Percentiles rank a stretch among this genome's conserved stretches.
Evolutionary conservation across 805 yeast genomes (phyloP).

Genomic region (Candida coquimbonensis): DNA sequence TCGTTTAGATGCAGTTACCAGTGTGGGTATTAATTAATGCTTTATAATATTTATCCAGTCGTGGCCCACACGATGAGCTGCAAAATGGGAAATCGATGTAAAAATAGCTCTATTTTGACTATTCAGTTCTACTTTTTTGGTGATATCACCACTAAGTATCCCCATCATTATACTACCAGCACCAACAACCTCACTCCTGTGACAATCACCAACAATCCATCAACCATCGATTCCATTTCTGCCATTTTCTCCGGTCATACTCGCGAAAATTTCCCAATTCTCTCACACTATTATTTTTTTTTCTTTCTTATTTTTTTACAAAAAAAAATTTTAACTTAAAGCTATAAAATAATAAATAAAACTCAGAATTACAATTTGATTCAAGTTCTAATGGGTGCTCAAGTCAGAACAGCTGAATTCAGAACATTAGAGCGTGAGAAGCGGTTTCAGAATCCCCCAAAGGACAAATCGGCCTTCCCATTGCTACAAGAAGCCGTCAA

Average conservation of each 20-base stretch:
- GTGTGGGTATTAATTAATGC: neutral
- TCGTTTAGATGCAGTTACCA: too few species aligned
- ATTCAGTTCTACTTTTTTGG: too few species aligned
- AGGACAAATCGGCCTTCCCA: conserved; percentile 77
- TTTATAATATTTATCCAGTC: neutral
- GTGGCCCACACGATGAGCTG: conserved; percentile 11
- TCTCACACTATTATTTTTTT: neutral
- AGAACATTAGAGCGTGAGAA: conserved; percentile 81
- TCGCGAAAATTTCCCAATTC: neutral
- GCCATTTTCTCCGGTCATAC: neutral
- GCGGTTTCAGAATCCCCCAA: conserved; percentile 84
- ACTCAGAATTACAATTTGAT: too few species aligned
- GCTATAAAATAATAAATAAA: neutral
- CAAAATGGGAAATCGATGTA: neutral
- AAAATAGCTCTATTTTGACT: neutral
- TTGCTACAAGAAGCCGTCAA: conserved; percentile 80
- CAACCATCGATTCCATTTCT: neutral
- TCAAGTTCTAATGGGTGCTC: conserved; percentile 15
- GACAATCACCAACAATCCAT: too few species aligned
- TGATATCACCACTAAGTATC: too few species aligned
- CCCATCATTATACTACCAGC: too few species aligned
- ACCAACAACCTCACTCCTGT: too few species aligned
- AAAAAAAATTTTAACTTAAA: conserved; percentile 1
- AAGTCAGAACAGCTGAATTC: conserved; percentile 36
- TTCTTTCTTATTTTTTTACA: neutral